Evolutionary conservation across 129 eudicot genomes (phyloP).

Genomic region (Helianthus annuus): DNA sequence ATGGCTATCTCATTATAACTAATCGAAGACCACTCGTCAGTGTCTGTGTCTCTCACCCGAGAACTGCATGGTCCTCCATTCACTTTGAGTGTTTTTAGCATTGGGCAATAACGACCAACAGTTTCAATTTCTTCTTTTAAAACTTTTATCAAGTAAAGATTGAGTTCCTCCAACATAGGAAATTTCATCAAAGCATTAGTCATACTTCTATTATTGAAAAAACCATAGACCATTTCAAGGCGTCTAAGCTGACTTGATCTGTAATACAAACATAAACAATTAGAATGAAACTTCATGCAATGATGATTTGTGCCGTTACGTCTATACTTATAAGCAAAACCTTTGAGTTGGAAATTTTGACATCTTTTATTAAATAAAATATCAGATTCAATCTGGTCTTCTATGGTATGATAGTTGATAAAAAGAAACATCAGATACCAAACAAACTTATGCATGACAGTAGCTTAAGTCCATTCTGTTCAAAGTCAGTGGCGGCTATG

Average conservation of each 20-base stretch:
- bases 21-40: not conserved
- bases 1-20: not conserved
- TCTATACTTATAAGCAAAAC: no score
- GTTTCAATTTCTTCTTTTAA: slow-evolving; percentile 1
- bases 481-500: no score
- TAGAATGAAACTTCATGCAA: no score
- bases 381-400: no score
- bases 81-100: not conserved
- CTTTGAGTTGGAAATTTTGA: no score
- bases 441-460: no score
- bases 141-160: not conserved
- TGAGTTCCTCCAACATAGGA: slow-evolving; percentile 17
- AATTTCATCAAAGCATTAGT: not conserved
- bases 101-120: not conserved
- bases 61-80: not conserved
- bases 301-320: no score
- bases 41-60: not conserved
- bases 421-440: no score
- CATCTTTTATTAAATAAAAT: no score
- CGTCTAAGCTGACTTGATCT: slow-evolving; percentile 1
- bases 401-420: no score
- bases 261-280: not conserved
- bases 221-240: not conserved
- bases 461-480: no score
- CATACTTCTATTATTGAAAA: not conserved